Conservation (phyloP, 1,284 basidiomycete genomes). For the Cutaneotrichosporon sp. region DNA sequence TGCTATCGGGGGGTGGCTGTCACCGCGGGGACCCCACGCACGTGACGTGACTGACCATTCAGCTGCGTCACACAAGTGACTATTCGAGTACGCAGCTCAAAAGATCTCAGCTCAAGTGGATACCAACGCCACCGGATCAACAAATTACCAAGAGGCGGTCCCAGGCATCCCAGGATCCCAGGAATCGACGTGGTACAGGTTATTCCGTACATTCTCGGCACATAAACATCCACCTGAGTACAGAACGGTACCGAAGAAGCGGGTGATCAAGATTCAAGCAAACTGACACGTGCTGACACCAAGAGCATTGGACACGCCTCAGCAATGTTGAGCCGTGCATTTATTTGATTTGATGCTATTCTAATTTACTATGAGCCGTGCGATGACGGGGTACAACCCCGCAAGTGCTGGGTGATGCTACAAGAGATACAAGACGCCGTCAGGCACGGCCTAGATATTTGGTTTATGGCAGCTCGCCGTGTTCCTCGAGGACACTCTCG, state of each 20-base stretch:
- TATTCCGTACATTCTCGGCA: background rate
- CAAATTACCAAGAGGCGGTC: no score
- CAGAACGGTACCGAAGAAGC: background rate
- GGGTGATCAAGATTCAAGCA: background rate
- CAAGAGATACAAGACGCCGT: background rate
- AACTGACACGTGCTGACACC: background rate
- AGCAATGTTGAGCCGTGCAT: background rate
- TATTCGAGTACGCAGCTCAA: no score
- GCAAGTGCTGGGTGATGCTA: background rate
- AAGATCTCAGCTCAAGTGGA: no score
- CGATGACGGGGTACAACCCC: background rate
- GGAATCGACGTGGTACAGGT: no score
- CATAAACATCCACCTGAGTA: background rate
- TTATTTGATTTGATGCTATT: background rate
- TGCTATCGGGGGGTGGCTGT: background rate
- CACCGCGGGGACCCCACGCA: background rate
- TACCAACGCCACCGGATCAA: no score
- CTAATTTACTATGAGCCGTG: constrained; percentile 2
- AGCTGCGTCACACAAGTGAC: background rate
- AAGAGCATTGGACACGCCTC: background rate
- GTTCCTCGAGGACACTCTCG: constrained; percentile 17
- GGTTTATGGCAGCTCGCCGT: constrained; percentile 18
- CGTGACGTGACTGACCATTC: background rate
- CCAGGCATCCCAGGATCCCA: no score
- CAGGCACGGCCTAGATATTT: background rate